A percentile compares a stretch with the other conserved stretches of the same genome.
Evolutionary conservation across 208 protist species (phyloP).

Genomic region (Trypanosoma vivax): DNA sequence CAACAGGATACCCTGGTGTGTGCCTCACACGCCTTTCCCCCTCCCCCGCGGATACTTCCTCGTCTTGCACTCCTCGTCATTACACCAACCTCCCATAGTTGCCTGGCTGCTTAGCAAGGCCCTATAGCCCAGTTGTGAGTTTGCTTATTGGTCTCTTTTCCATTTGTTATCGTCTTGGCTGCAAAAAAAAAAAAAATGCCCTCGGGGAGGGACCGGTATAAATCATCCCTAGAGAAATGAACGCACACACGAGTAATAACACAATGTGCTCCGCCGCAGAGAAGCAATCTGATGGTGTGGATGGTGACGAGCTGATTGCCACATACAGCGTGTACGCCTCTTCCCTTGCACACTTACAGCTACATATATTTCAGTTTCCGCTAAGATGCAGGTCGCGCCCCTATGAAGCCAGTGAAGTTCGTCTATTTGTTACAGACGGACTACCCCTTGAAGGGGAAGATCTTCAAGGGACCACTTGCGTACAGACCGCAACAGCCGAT

Average conservation of each 20-base stretch:
- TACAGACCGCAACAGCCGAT: neutral
- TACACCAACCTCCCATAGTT: no score
- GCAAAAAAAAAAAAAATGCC: no score
- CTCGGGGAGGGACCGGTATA: no score
- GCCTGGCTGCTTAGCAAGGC: no score
- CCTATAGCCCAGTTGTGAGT: no score
- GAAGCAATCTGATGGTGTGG: slow-evolving; percentile 15
- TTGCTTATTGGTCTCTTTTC: no score
- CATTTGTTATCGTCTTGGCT: no score
- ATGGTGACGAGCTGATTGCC: slow-evolving; percentile 69
- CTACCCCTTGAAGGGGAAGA: neutral
- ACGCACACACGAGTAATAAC: neutral
- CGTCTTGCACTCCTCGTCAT: no score
- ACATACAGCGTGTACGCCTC: slow-evolving; percentile 74
- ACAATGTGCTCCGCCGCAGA: slow-evolving; percentile 4
- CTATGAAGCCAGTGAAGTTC: slow-evolving; percentile 65
- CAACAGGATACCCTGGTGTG: no score
- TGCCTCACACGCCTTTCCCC: no score
- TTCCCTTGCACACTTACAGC: slow-evolving; percentile 37
- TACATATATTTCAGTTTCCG: slow-evolving; percentile 88
- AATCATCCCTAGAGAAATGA: slow-evolving; percentile 12
- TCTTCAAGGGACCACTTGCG: neutral
- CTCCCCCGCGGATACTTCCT: no score
- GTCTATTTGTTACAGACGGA: slow-evolving; percentile 48
- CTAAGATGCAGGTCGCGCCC: slow-evolving; percentile 50